Conservation (phyloP, 352 stramenopile species). For the Globisporangium cederbergense region DNA sequence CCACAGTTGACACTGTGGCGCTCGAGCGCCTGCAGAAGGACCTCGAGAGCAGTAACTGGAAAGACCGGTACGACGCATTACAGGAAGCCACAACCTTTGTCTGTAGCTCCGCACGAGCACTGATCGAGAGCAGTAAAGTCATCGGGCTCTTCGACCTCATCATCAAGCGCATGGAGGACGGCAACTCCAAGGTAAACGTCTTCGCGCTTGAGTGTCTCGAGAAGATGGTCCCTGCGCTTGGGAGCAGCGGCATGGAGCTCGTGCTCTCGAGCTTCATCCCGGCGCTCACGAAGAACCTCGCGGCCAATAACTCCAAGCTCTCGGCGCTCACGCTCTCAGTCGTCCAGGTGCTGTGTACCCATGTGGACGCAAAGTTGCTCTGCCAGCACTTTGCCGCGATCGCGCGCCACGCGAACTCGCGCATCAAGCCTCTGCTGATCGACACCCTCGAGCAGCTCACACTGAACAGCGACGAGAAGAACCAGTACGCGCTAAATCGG, state of each 20-base stretch:
- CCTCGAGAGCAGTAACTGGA: slow-evolving; percentile 77
- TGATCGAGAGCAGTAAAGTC: slow-evolving; percentile 46
- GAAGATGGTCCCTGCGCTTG: slow-evolving; percentile 43
- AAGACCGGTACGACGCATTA: slow-evolving; percentile 69
- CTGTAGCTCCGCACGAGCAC: slow-evolving; percentile 9
- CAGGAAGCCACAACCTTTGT: slow-evolving; percentile 39
- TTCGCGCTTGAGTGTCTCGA: slow-evolving; percentile 58
- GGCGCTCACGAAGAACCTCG: slow-evolving; percentile 51
- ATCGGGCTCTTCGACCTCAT: slow-evolving; percentile 63
- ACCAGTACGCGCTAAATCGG: slow-evolving; percentile 46
- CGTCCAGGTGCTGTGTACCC: slow-evolving; percentile 39
- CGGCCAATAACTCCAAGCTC: slow-evolving; percentile 51
- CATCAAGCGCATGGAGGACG: slow-evolving; percentile 69
- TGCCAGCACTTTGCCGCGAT: slow-evolving; percentile 56
- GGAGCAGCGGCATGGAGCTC: slow-evolving; percentile 48
- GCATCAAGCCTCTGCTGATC: slow-evolving; percentile 54
- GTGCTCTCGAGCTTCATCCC: slow-evolving; percentile 56
- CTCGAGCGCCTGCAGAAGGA: slow-evolving; percentile 39
- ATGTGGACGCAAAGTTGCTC: slow-evolving; percentile 46
- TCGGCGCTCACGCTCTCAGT: slow-evolving; percentile 33
- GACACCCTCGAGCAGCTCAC: slow-evolving; percentile 46
- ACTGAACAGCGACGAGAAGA: slow-evolving; percentile 40
- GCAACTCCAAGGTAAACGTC: slow-evolving; percentile 70
- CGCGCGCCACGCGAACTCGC: slow-evolving; percentile 46
- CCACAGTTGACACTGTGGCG: slow-evolving; percentile 30